Evolutionary conservation across 208 protist genomes (phyloP), one percentile per base, ranked within the genome.

Genomic region (Herpetomonas samuelpessoai): DNA sequence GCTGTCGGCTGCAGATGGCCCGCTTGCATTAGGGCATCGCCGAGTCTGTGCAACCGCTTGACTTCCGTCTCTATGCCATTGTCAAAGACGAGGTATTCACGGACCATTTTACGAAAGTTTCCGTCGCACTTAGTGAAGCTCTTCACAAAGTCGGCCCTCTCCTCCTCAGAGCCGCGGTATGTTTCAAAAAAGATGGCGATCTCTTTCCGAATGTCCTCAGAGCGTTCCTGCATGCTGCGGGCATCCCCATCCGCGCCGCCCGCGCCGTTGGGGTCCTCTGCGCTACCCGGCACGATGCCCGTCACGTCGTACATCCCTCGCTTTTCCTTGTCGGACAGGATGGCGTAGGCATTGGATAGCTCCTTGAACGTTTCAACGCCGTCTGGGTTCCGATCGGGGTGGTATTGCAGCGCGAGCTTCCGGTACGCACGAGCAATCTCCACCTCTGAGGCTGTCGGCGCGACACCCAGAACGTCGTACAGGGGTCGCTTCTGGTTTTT

Each of bases 321-420:
- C 64, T 98, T 98, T 54, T 98, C 70, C 6, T 62, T 27, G 58
- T 99, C 96, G 56, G 61, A 79, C 7, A 99, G 84, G 1, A 99
- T 78, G n/a, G 97, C 88, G 70, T 99, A 99, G 24, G 98, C 98
- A 50, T 92, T 81, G 28, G 84, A 82, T 41, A 99, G 91, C 38
- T 74, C 54, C 53, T 93, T 93, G 70, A 97, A 97, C 57, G 87
- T 76, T 24, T 92, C 77, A 28, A 64, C 70, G 27, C 91, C 91
- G 38, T 92, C 76, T 0, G 80, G 85, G 64, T 97, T 94, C 44
- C 83, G 81, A 31, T 97, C 92, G 3, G 92, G 92, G 65, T 97
- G 92, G 71, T 86, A 95, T 55, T 90, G 55, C 1, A 93, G 70
- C 24, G 89, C 88, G 6, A 92, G 59, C 1, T 65, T 72, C 21